A percentile compares a stretch with the other conserved stretches of the same genome.
phyloP scores from a whole-genome alignment of 768 basidiomycete species.

The Amyloporia xantha region DNA sequence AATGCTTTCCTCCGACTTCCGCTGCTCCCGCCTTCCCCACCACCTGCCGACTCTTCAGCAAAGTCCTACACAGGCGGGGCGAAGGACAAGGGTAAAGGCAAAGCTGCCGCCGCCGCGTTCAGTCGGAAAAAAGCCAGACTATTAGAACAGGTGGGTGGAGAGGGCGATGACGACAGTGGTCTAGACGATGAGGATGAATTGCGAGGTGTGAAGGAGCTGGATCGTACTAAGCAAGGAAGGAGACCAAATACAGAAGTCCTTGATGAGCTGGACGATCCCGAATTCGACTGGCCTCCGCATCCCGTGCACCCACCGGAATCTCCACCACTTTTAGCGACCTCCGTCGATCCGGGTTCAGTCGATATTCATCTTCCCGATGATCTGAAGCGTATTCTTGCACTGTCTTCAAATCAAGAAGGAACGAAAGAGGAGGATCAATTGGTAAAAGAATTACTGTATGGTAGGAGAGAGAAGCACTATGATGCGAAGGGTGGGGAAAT shows the following conservation, averaged over 20 bases:
- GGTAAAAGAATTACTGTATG: slow-evolving; percentile 55
- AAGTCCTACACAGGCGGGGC: slow-evolving; percentile 20
- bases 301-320: slow-evolving; percentile 9
- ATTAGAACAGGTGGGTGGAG: slow-evolving; percentile 24
- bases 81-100: slow-evolving; percentile 36
- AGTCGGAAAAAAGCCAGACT: slow-evolving; percentile 47
- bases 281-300: slow-evolving; percentile 16
- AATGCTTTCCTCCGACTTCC: slow-evolving; percentile 19
- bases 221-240: slow-evolving; percentile 2
- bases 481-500: slow-evolving; percentile 66
- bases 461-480: slow-evolving; percentile 47
- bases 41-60: slow-evolving; percentile 27
- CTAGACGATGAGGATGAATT: slow-evolving; percentile 20
- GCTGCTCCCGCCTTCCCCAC: slow-evolving; percentile 68
- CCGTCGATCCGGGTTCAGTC: slow-evolving; percentile 25
- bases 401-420: slow-evolving; percentile 39
- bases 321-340: not conserved
- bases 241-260: too few species aligned
- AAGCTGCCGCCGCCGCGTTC: slow-evolving; percentile 29
- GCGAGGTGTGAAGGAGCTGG: slow-evolving; percentile 25
- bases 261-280: slow-evolving; percentile 4
- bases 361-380: slow-evolving; percentile 60
- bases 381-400: slow-evolving; percentile 56
- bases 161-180: slow-evolving; percentile 20
- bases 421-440: slow-evolving; percentile 39